Percentiles rank a stretch among this genome's conserved stretches.
Evolutionary conservation across 306 rosid genomes (phyloP).

Genomic region (Cicer arietinum): DNA sequence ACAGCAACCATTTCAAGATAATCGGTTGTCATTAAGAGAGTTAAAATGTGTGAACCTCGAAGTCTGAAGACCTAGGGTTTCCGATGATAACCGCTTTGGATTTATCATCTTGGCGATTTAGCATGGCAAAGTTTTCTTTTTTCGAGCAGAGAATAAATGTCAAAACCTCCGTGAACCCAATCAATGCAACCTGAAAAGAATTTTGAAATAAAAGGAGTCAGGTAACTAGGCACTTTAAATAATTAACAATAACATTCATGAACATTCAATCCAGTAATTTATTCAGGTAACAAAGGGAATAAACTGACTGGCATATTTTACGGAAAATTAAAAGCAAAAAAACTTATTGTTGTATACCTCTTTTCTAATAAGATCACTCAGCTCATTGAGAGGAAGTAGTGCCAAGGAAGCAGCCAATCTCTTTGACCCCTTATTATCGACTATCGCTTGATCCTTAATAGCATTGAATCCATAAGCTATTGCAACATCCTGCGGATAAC

Average conservation of each 20-base stretch:
- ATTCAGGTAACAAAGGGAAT: constrained; percentile 9
- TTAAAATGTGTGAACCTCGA: constrained; percentile 60
- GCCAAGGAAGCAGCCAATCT: constrained; percentile 73
- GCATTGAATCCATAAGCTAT: constrained; percentile 89
- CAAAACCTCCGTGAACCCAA: constrained; percentile 91
- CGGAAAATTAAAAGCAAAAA: not conserved
- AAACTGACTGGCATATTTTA: not conserved
- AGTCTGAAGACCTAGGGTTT: constrained; percentile 91
- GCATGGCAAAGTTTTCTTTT: constrained; percentile 78
- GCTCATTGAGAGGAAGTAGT: constrained; percentile 77
- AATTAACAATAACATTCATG: constrained; percentile 30
- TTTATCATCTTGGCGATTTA: constrained; percentile 76
- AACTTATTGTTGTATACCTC: constrained; percentile 60
- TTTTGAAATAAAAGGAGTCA: constrained; percentile 28
- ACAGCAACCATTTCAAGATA: not conserved
- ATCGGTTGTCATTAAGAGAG: not conserved
- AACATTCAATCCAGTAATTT: constrained; percentile 4
- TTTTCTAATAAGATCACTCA: constrained; percentile 73
- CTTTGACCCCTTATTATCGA: constrained; percentile 78
- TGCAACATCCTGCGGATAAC: constrained; percentile 78
- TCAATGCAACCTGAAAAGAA: constrained; percentile 70
- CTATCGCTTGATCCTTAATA: constrained; percentile 78
- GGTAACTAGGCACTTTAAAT: constrained; percentile 33
- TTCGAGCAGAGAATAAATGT: constrained; percentile 84
- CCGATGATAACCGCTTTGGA: constrained; percentile 76